A percentile compares a stretch with the other conserved stretches of the same genome.
phyloP scores from a whole-genome alignment of 495 filamentous ascomycete species.

The Recurvomyces mirabilis region DNA sequence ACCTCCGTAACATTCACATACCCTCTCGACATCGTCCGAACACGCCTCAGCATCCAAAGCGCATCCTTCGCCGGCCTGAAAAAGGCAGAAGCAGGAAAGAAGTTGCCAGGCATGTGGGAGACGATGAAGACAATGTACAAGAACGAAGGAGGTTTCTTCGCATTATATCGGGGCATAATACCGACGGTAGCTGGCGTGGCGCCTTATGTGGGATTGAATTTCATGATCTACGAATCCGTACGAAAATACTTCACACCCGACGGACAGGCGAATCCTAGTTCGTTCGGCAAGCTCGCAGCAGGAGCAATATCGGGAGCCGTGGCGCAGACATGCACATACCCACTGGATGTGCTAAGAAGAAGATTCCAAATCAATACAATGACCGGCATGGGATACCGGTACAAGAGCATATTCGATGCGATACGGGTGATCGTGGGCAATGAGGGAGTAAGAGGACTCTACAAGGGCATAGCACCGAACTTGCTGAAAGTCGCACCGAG shows the following conservation, averaged over 20 bases:
- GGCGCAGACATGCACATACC: constrained; percentile 95
- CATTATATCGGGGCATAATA: constrained; percentile 82
- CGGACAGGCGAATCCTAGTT: constrained; percentile 71
- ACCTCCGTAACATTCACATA: constrained; percentile 77
- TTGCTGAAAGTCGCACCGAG: constrained; percentile 94
- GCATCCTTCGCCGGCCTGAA: constrained; percentile 78
- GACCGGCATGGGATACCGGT: constrained; percentile 96
- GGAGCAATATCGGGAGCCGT: constrained; percentile 91
- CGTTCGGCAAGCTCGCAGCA: constrained; percentile 70
- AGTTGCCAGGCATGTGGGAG: constrained; percentile 85
- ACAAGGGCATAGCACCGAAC: constrained; percentile 90
- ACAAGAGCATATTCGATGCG: constrained; percentile 76
- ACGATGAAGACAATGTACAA: constrained; percentile 78
- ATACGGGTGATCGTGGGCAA: constrained; percentile 66
- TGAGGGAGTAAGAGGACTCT: constrained; percentile 68
- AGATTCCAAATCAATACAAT: constrained; percentile 98
- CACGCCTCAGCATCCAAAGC: constrained; percentile 87
- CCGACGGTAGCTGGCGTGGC: constrained; percentile 93
- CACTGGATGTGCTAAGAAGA: constrained; percentile 94
- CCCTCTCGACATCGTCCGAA: constrained; percentile 92
- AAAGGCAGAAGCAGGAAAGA: constrained; percentile 35
- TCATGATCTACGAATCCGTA: constrained; percentile 91
- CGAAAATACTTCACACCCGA: constrained; percentile 77
- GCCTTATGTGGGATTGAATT: constrained; percentile 93
- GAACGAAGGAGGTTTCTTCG: constrained; percentile 71